A percentile compares a stretch with the other conserved stretches of the same genome.
Evolutionary conservation across 495 filamentous ascomycete species (phyloP).

Genomic region (Massariosphaeria phaeospora): DNA sequence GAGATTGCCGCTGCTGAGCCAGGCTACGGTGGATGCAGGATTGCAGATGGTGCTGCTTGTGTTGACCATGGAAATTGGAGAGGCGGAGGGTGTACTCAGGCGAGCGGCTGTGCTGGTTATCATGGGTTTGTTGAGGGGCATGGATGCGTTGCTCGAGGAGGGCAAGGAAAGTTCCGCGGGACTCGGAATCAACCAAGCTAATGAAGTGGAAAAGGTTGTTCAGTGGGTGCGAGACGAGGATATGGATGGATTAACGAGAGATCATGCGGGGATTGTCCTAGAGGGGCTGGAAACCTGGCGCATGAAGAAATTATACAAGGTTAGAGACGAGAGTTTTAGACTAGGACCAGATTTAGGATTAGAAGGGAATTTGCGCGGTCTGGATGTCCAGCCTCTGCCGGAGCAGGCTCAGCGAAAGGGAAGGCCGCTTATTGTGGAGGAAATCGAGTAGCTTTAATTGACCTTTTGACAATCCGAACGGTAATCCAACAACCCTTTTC

Average conservation of each 20-base stretch:
- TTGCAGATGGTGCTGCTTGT: conserved; percentile 65
- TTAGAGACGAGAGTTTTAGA: conserved; percentile 36
- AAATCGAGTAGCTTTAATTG: conserved; percentile 46
- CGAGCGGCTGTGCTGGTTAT: conserved; percentile 67
- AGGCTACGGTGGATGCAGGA: conserved; percentile 50
- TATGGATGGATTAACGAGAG: conserved; percentile 65
- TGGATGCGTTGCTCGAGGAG: conserved; percentile 54
- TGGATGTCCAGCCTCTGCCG: conserved; percentile 19
- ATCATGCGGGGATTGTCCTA: conserved; percentile 64
- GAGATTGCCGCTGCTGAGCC: conserved; percentile 52
- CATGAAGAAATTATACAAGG: conserved; percentile 51
- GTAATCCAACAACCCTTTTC: background rate
- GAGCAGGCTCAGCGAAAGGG: background rate
- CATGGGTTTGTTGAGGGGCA: conserved; percentile 59
- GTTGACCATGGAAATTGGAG: conserved; percentile 57
- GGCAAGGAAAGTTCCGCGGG: conserved; percentile 55
- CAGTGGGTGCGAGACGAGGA: conserved; percentile 64
- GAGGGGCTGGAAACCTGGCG: conserved; percentile 70
- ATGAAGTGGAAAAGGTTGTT: conserved; percentile 59
- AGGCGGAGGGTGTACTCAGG: conserved; percentile 66
- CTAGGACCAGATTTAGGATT: conserved; percentile 32
- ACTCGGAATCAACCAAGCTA: conserved; percentile 56
- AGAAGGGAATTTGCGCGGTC: conserved; percentile 39
- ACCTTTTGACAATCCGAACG: background rate
- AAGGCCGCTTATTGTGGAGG: conserved; percentile 45